Evolutionary conservation across 306 rosid species (phyloP).

Genomic region (Cicer chorassanicum): DNA sequence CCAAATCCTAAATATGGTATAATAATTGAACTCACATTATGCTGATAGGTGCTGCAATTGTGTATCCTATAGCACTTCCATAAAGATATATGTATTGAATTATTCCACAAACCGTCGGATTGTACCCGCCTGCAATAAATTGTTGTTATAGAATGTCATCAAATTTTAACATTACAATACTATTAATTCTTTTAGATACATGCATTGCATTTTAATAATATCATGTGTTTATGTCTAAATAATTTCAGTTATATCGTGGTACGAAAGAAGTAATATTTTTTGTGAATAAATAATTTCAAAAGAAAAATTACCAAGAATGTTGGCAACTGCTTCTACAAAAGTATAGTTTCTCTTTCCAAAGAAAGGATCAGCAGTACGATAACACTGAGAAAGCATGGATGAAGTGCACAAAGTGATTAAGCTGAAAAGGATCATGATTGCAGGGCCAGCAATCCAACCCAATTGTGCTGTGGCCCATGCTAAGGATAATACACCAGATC

Average conservation of each 20-base stretch:
- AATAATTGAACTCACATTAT: conserved; percentile 53
- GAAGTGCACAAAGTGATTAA: conserved; percentile 47
- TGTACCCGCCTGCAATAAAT: conserved; percentile 45
- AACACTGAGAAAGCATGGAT: conserved; percentile 51
- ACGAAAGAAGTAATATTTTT: too few relatives aligned
- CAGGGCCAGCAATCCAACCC: conserved; percentile 67
- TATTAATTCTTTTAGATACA: background rate
- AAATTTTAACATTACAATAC: background rate
- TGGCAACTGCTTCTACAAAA: conserved; percentile 52
- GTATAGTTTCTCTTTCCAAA: conserved; percentile 55
- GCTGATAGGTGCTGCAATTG: conserved; percentile 61
- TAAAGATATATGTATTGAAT: conserved; percentile 53
- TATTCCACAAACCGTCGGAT: conserved; percentile 48
- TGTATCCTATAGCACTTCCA: conserved; percentile 60
- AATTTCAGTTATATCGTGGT: background rate
- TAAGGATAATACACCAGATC: conserved; percentile 65
- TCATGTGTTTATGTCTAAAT: too few relatives aligned
- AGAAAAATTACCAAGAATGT: conserved; percentile 49
- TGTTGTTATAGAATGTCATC: background rate
- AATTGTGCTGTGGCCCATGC: conserved; percentile 68
- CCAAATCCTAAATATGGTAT: background rate
- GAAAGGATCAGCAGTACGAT: conserved; percentile 49
- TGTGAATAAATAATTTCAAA: too few relatives aligned
- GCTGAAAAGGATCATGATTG: conserved; percentile 51
- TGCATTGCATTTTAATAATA: background rate